phyloP scores from a whole-genome alignment of 805 yeast species.

The Metschnikowia bowlesiae region DNA sequence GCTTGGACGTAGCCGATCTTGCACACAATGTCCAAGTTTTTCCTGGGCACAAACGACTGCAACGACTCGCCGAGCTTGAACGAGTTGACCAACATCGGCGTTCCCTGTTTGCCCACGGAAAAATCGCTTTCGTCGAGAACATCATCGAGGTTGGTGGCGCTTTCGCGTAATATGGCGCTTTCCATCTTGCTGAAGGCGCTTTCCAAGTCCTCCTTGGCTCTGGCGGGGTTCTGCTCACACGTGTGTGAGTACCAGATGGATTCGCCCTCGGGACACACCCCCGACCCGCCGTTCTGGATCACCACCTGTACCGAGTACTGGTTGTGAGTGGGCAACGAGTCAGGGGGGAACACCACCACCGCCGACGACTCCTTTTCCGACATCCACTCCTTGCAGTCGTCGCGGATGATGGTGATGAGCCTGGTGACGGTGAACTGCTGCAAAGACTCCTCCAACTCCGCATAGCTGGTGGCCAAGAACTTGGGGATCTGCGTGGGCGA shows the following conservation, averaged over 20 bases:
- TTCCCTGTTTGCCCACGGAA: constrained; percentile 41
- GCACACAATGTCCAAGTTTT: constrained; percentile 47
- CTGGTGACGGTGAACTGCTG: constrained; percentile 58
- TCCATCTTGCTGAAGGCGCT: constrained; percentile 79
- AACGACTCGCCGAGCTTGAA: constrained; percentile 83
- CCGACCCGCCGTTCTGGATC: constrained; percentile 83
- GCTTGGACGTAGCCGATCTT: constrained; percentile 38
- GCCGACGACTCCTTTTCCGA: constrained; percentile 79
- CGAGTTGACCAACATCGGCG: constrained; percentile 64
- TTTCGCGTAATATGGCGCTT: constrained; percentile 73
- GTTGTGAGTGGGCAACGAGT: constrained; percentile 63
- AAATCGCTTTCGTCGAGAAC: constrained; percentile 31
- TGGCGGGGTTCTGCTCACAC: constrained; percentile 56
- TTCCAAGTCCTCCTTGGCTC: constrained; percentile 74
- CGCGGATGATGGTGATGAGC: constrained; percentile 75
- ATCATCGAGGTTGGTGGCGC: constrained; percentile 51
- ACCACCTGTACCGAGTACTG: constrained; percentile 76
- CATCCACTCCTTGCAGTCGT: constrained; percentile 91
- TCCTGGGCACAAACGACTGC: constrained; percentile 78
- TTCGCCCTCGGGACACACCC: constrained; percentile 82
- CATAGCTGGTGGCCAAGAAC: constrained; percentile 38
- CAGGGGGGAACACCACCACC: constrained; percentile 88
- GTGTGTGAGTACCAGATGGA: constrained; percentile 89
- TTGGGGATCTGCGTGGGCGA: constrained; percentile 62
- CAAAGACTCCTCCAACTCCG: constrained; percentile 40